A percentile compares a stretch with the other conserved stretches of the same genome.
Evolutionary conservation across 1,284 basidiomycete species (phyloP).

Genomic region (Erythrobasidium hasegawianum): DNA sequence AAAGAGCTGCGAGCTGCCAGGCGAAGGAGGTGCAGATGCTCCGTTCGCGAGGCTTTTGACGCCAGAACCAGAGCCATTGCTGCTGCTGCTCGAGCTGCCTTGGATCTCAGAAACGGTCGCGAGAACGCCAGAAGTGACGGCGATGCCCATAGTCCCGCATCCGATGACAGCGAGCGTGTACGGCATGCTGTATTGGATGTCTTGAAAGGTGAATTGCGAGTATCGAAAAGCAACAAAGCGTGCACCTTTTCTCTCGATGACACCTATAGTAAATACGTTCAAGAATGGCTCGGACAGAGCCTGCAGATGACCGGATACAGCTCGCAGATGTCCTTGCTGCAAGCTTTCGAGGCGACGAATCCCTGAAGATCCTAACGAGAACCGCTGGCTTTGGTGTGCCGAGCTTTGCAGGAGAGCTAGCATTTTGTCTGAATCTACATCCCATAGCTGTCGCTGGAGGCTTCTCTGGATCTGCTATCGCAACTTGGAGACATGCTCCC

Average conservation of each 20-base stretch:
- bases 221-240: neutral
- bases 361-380: slow-evolving; percentile 13
- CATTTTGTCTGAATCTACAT: too few relatives aligned
- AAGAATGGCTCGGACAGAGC: neutral
- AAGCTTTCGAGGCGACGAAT: slow-evolving; percentile 17
- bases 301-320: neutral
- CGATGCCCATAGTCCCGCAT: slow-evolving; percentile 98
- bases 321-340: slow-evolving; percentile 6
- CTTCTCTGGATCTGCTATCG: slow-evolving; percentile 26
- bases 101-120: slow-evolving; percentile 47
- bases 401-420: neutral
- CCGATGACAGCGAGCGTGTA: slow-evolving; percentile 55
- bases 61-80: neutral
- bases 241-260: neutral
- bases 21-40: slow-evolving; percentile 8
- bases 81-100: slow-evolving; percentile 46
- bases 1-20: slow-evolving; percentile 22
- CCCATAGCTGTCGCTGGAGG: slow-evolving; percentile 9
- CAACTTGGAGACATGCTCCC: slow-evolving; percentile 19
- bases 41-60: neutral
- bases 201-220: neutral
- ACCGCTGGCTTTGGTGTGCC: slow-evolving; percentile 32
- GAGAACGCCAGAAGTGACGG: slow-evolving; percentile 85
- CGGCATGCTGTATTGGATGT: slow-evolving; percentile 37
- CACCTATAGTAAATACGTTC: neutral